These are phyloP conservation scores for Phytophthora tentaculata DNA, from an alignment of 352 stramenopile species.

Conservation along the genomic window DNA sequence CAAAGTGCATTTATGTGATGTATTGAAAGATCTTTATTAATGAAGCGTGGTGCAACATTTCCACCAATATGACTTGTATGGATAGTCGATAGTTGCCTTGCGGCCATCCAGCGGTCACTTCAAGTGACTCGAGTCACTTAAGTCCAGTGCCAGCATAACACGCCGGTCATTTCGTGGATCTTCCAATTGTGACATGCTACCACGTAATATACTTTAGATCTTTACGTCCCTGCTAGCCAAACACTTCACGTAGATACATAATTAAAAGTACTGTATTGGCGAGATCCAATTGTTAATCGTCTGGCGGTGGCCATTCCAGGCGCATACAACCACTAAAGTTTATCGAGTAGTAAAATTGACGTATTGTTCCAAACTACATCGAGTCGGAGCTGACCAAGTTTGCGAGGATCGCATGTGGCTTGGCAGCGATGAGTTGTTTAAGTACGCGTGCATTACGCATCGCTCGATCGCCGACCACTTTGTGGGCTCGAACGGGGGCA, in stretches of 20 bases:
- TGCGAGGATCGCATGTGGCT: conserved; percentile 43
- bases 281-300: background rate
- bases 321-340: too few relatives aligned
- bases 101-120: too few relatives aligned
- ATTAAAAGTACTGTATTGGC: too few relatives aligned
- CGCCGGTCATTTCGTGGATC: background rate
- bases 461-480: conserved; percentile 32
- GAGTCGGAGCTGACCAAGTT: conserved; percentile 13
- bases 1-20: too few relatives aligned
- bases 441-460: conserved; percentile 46
- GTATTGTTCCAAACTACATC: conserved; percentile 4
- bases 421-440: conserved; percentile 50
- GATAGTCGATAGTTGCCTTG: too few relatives aligned
- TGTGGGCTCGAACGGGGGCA: background rate
- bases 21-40: background rate
- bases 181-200: background rate
- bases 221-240: background rate
- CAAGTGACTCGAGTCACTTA: too few relatives aligned
- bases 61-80: too few relatives aligned
- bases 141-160: too few relatives aligned
- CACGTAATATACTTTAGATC: background rate
- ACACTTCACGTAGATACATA: too few relatives aligned
- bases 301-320: background rate
- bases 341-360: background rate
- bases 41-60: too few relatives aligned